Percentiles rank a stretch among this genome's conserved stretches.
Evolutionary conservation across 495 filamentous ascomycete species (phyloP).

Genomic region (Penicillium paxilli): DNA sequence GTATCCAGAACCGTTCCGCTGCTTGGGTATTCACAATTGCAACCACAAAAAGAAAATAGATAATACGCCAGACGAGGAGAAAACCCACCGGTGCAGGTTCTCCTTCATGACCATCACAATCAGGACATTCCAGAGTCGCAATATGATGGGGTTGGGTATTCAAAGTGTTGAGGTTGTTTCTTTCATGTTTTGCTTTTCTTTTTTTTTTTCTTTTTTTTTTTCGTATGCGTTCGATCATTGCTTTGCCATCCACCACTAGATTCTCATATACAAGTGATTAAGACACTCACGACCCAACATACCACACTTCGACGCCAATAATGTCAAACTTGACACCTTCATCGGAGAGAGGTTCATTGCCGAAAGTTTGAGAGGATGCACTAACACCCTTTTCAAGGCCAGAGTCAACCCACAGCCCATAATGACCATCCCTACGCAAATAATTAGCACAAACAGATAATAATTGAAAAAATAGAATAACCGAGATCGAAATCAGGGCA

Average conservation of each 20-base stretch:
- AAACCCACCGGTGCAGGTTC: neutral
- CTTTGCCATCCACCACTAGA: too few relatives aligned
- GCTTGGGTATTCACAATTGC: slow-evolving; percentile 20
- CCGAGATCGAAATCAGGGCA: neutral
- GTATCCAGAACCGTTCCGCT: slow-evolving; percentile 2
- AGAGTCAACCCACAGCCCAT: slow-evolving; percentile 90
- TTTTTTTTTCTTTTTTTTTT: neutral
- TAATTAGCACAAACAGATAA: neutral
- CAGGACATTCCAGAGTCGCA: neutral
- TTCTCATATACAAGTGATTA: neutral
- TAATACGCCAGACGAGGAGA: slow-evolving; percentile 2
- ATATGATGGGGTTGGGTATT: too few relatives aligned
- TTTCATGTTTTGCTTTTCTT: neutral
- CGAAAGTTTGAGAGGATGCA: slow-evolving; percentile 81
- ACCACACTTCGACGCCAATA: slow-evolving; percentile 90
- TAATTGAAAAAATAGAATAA: too few relatives aligned
- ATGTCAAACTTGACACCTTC: slow-evolving; percentile 93
- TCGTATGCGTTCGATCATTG: neutral
- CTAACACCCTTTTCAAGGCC: slow-evolving; percentile 85
- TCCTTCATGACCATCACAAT: neutral
- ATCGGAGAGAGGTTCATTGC: slow-evolving; percentile 93
- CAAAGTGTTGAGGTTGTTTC: neutral
- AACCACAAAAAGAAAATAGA: slow-evolving; percentile 1
- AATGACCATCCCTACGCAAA: slow-evolving; percentile 71
- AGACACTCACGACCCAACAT: slow-evolving; percentile 51